phyloP scores from a whole-genome alignment of 2,329 filamentous ascomycete species.

The Aspergillus sp. region DNA sequence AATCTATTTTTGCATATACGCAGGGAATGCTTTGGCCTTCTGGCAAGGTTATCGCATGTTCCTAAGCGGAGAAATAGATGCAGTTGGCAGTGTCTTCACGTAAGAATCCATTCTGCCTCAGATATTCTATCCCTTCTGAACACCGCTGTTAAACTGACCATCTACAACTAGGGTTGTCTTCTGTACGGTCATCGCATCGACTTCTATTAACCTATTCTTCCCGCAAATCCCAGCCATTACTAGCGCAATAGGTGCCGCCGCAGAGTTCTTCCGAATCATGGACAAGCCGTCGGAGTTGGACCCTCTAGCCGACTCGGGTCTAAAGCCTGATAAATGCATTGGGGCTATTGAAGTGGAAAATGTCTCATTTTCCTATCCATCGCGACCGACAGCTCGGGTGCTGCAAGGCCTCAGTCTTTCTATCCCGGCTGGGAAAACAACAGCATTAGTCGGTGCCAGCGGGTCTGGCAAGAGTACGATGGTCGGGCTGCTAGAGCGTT shows the following conservation, averaged over 20 bases:
- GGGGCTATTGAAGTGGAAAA: slow-evolving; percentile 78
- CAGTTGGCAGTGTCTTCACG: slow-evolving; percentile 28
- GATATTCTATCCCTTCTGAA: background rate
- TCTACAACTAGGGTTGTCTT: slow-evolving; percentile 20
- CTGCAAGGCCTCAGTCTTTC: slow-evolving; percentile 78
- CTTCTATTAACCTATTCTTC: slow-evolving; percentile 31
- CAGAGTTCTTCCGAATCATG: slow-evolving; percentile 69
- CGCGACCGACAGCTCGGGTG: slow-evolving; percentile 82
- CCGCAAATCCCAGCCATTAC: slow-evolving; percentile 41
- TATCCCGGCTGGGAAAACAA: slow-evolving; percentile 86
- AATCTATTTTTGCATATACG: slow-evolving; percentile 19
- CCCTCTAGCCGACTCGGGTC: slow-evolving; percentile 68
- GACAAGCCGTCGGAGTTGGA: slow-evolving; percentile 84
- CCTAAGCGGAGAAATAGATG: slow-evolving; percentile 25
- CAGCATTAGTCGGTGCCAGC: slow-evolving; percentile 89
- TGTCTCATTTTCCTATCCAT: slow-evolving; percentile 92
- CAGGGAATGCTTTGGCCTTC: slow-evolving; percentile 51
- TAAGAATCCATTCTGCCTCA: slow-evolving; percentile 4
- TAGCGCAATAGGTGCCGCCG: slow-evolving; percentile 41
- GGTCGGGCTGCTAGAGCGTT: slow-evolving; percentile 86
- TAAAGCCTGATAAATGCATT: slow-evolving; percentile 68
- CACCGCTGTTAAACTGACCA: slow-evolving; percentile 2
- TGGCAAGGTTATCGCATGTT: slow-evolving; percentile 36
- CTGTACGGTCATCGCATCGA: slow-evolving; percentile 34
- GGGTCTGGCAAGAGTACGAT: slow-evolving; percentile 95